phyloP scores from a whole-genome alignment of 2,329 filamentous ascomycete genomes.

The Zopfia rhizophila region DNA sequence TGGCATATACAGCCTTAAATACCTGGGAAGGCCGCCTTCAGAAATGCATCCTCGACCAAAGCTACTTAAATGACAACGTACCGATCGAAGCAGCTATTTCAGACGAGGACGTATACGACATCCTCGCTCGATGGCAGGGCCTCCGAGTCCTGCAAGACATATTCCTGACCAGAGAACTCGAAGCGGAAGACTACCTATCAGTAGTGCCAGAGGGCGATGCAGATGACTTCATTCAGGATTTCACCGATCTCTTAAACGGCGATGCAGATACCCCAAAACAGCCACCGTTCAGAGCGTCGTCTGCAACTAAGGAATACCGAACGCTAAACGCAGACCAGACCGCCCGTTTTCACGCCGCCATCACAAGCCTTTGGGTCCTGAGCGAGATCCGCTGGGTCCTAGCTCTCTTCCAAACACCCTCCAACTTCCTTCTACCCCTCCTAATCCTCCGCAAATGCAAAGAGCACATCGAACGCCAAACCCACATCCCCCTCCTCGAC shows the following conservation, averaged over 20 bases:
- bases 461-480: slow-evolving; percentile 6
- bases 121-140: slow-evolving; percentile 38
- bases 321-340: slow-evolving; percentile 31
- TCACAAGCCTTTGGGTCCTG: slow-evolving; percentile 32
- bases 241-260: slow-evolving; percentile 12
- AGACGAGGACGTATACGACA: slow-evolving; percentile 28
- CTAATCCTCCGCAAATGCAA: slow-evolving; percentile 14
- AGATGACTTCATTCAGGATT: slow-evolving; percentile 7
- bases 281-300: neutral
- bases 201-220: slow-evolving; percentile 15
- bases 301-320: slow-evolving; percentile 16
- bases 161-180: slow-evolving; percentile 32
- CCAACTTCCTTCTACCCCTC: slow-evolving; percentile 13
- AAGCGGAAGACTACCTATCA: slow-evolving; percentile 24
- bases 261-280: slow-evolving; percentile 15
- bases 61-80: no score
- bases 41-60: neutral
- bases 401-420: slow-evolving; percentile 23
- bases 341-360: slow-evolving; percentile 34
- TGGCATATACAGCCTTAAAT: neutral
- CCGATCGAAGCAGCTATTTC: slow-evolving; percentile 8
- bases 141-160: slow-evolving; percentile 31
- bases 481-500: slow-evolving; percentile 22
- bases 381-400: slow-evolving; percentile 40
- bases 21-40: slow-evolving; percentile 14